Evolutionary conservation across 495 filamentous ascomycete species (phyloP).

Genomic region (Annulohypoxylon stygium): DNA sequence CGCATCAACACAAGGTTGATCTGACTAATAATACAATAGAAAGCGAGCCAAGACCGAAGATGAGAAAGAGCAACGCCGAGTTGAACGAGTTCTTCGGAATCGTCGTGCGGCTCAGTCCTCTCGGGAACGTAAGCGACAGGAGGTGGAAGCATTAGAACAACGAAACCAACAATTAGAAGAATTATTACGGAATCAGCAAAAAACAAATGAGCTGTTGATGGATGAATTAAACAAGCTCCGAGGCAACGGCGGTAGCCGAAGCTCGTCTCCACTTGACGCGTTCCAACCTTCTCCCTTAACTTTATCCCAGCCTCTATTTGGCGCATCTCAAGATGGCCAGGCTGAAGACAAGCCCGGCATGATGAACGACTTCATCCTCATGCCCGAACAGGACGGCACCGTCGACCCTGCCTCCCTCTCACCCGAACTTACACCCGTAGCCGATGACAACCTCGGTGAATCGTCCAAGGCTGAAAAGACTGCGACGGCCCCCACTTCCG

Average conservation of each 20-base stretch:
- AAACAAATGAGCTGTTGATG: conserved; percentile 73
- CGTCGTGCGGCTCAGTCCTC: conserved; percentile 96
- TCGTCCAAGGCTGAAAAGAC: conserved; percentile 44
- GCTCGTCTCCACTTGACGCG: conserved; percentile 53
- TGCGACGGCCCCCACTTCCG: conserved; percentile 48
- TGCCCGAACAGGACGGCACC: conserved; percentile 56
- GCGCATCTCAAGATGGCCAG: conserved; percentile 56
- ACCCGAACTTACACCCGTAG: conserved; percentile 61
- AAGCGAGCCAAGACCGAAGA: conserved; percentile 99
- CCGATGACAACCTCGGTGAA: conserved; percentile 50
- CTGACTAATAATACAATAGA: conserved; percentile 58
- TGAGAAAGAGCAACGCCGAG: conserved; percentile 97
- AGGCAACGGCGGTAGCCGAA: conserved; percentile 66
- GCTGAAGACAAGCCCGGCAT: conserved; percentile 42
- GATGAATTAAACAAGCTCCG: conserved; percentile 74
- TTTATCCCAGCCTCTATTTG: conserved; percentile 65
- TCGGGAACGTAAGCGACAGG: conserved; percentile 91
- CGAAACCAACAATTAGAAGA: conserved; percentile 79
- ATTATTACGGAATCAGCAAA: conserved; percentile 72
- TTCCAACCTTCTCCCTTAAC: conserved; percentile 62
- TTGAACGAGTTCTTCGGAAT: conserved; percentile 96
- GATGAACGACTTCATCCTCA: conserved; percentile 57
- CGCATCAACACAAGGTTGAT: background rate
- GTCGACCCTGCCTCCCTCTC: conserved; percentile 69
- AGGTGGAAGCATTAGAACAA: conserved; percentile 89